Conservation (phyloP, 2,329 filamentous ascomycete genomes). For the Bimuria novae-zelandiae region DNA sequence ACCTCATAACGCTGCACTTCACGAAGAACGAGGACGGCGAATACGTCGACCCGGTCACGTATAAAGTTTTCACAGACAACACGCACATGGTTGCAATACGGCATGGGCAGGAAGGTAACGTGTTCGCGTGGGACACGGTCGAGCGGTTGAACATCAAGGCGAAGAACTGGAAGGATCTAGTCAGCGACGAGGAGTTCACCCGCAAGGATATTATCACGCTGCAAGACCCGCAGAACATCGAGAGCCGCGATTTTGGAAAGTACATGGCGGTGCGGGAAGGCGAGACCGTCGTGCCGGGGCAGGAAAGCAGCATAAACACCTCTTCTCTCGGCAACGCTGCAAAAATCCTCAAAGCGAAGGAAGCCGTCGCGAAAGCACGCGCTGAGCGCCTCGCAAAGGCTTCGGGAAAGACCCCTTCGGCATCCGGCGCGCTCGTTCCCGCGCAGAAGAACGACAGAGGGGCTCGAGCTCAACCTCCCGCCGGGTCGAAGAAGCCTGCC, state of each 20-base stretch:
- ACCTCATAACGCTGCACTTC: constrained; percentile 90
- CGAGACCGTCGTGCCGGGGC: constrained; percentile 72
- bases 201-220: constrained; percentile 93
- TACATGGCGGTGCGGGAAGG: constrained; percentile 92
- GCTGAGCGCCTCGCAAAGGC: constrained; percentile 63
- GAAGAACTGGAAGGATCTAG: constrained; percentile 91
- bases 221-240: constrained; percentile 91
- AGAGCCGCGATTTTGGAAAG: constrained; percentile 77
- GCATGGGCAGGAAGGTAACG: constrained; percentile 72
- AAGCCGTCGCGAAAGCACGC: constrained; percentile 89
- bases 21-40: constrained; percentile 89
- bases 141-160: constrained; percentile 95
- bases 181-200: constrained; percentile 84
- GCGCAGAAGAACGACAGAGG: constrained; percentile 26
- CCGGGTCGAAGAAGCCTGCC: constrained; percentile 27
- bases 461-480: constrained; percentile 43
- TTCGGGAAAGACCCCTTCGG: constrained; percentile 31
- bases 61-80: constrained; percentile 97
- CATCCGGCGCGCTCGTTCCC: constrained; percentile 20
- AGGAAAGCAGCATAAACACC: constrained; percentile 74
- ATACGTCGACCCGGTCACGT: constrained; percentile 94
- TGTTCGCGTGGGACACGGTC: constrained; percentile 94
- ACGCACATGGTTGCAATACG: constrained; percentile 91
- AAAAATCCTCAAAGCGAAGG: constrained; percentile 89
- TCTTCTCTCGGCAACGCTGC: constrained; percentile 75